Evolutionary conservation across 371 early-diverging fungal species (phyloP).

Genomic region (Mortierella polycephala): DNA sequence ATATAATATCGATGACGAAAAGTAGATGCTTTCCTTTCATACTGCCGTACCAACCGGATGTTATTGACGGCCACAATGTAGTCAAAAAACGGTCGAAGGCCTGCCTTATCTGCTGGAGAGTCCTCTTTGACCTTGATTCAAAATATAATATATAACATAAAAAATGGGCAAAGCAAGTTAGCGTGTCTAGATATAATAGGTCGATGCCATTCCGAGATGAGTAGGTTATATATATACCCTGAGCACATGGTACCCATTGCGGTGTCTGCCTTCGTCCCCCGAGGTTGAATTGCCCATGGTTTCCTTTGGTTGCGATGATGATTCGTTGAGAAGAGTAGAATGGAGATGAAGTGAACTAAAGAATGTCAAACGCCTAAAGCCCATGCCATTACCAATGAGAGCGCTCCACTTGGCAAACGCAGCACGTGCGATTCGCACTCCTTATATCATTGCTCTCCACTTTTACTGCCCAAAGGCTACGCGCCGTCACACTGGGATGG

Average conservation of each 20-base stretch:
- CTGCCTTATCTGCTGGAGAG: constrained; percentile 76
- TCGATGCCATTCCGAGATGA: neutral
- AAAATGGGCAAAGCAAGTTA: neutral
- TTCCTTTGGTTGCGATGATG: neutral
- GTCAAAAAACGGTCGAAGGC: constrained; percentile 82
- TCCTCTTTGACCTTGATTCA: constrained; percentile 66
- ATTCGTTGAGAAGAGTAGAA: no score
- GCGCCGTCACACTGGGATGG: no score
- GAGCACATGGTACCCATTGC: constrained; percentile 63
- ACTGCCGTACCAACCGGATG: constrained; percentile 51
- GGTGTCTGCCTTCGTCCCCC: constrained; percentile 48
- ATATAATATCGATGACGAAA: neutral
- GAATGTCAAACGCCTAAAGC: no score
- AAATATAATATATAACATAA: neutral
- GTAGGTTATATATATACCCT: constrained; percentile 35
- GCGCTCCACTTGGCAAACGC: no score
- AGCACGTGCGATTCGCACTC: no score
- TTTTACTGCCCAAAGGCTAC: no score
- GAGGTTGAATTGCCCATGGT: constrained; percentile 54
- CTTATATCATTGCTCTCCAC: no score
- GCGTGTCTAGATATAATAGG: neutral
- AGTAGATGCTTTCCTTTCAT: neutral
- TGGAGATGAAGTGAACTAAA: no score
- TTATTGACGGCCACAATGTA: constrained; percentile 78
- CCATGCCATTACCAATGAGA: no score